Percentiles rank a stretch among this genome's conserved stretches.
Conservation (phyloP, 2,329 filamentous ascomycete species). For the Macrophomina pseudophaseolina region DNA sequence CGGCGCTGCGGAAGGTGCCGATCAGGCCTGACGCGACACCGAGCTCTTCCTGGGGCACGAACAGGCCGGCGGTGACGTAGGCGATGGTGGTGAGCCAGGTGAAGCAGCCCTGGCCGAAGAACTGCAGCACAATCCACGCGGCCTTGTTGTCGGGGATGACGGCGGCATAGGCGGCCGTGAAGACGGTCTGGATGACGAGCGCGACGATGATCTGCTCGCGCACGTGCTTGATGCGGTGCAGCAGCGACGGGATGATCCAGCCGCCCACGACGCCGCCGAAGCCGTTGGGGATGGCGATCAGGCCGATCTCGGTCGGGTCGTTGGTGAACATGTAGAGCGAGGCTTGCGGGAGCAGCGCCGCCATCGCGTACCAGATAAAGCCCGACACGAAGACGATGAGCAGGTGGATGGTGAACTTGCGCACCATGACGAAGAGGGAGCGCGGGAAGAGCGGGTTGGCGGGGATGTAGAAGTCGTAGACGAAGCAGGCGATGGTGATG, state of each 20-base stretch:
- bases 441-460: slow-evolving; percentile 38
- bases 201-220: slow-evolving; percentile 32
- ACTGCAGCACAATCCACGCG: slow-evolving; percentile 33
- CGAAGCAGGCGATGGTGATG: slow-evolving; percentile 31
- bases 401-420: slow-evolving; percentile 37
- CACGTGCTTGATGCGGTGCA: slow-evolving; percentile 33
- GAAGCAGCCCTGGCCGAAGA: slow-evolving; percentile 33
- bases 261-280: slow-evolving; percentile 31
- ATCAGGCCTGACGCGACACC: slow-evolving; percentile 34
- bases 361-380: slow-evolving; percentile 38
- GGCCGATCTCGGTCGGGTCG: slow-evolving; percentile 32
- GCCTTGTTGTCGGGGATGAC: slow-evolving; percentile 32
- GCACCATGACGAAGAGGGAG: slow-evolving; percentile 36
- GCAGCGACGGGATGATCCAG: slow-evolving; percentile 30
- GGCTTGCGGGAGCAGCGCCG: slow-evolving; percentile 33
- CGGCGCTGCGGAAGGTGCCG: slow-evolving; percentile 33
- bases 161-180: slow-evolving; percentile 34
- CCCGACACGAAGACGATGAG: slow-evolving; percentile 37
- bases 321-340: slow-evolving; percentile 32
- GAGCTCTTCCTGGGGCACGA: slow-evolving; percentile 33
- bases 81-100: slow-evolving; percentile 34
- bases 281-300: slow-evolving; percentile 33
- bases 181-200: slow-evolving; percentile 34
- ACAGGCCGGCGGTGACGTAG: slow-evolving; percentile 32
- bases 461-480: slow-evolving; percentile 32